These are phyloP conservation scores for Pestalotiopsis sp. DNA, from an alignment of 2,329 filamentous ascomycete species.

Conservation along the genomic window DNA sequence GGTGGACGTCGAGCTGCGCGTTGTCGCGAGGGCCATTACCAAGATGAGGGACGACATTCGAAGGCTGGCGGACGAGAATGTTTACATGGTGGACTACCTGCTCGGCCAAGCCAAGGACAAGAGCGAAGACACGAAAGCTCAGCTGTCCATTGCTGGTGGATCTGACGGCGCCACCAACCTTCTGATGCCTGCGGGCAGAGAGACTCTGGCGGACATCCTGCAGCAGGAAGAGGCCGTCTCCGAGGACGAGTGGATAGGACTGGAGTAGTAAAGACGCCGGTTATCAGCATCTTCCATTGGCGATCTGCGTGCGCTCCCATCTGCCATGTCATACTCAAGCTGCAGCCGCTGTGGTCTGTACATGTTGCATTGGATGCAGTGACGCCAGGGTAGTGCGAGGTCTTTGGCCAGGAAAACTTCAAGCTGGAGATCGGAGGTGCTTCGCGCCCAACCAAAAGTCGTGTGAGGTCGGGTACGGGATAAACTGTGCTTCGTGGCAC, in stretches of 20 bases:
- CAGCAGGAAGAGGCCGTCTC: slow-evolving; percentile 23
- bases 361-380: neutral
- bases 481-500: neutral
- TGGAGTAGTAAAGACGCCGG: slow-evolving; percentile 24
- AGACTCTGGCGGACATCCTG: slow-evolving; percentile 20
- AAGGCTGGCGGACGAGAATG: slow-evolving; percentile 82
- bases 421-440: neutral
- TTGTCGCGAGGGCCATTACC: slow-evolving; percentile 78
- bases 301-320: neutral
- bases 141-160: slow-evolving; percentile 17
- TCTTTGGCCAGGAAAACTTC: neutral
- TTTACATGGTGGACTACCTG: slow-evolving; percentile 87
- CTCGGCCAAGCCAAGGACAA: slow-evolving; percentile 49
- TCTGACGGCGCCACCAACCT: slow-evolving; percentile 25
- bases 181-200: slow-evolving; percentile 21
- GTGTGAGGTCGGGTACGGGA: neutral
- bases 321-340: neutral
- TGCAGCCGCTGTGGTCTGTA: neutral
- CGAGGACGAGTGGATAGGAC: slow-evolving; percentile 33
- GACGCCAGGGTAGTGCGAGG: neutral
- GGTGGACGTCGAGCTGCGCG: slow-evolving; percentile 81
- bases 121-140: slow-evolving; percentile 12
- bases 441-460: neutral
- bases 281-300: neutral
- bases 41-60: slow-evolving; percentile 83